Percentiles rank a stretch among this genome's conserved stretches.
phyloP scores from a whole-genome alignment of 305 asterid species.

The Ilex paraguariensis region DNA sequence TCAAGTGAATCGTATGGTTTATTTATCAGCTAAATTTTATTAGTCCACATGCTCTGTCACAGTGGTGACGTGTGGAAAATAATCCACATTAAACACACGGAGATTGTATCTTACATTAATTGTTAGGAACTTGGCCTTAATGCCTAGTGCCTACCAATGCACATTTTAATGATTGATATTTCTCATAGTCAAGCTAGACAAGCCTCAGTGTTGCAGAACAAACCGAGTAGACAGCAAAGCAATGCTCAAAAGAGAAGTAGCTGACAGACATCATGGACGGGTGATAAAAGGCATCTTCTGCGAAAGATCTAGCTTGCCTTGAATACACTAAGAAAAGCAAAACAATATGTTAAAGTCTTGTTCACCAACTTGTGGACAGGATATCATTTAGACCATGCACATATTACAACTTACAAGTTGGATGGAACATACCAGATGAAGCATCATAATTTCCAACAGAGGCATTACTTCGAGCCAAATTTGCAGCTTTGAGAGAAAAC shows the following conservation, averaged over 20 bases:
- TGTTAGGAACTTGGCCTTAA: too few relatives aligned
- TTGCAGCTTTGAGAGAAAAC: constrained; percentile 88
- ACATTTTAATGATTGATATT: background rate
- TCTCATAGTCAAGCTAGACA: background rate
- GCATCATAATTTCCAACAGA: constrained; percentile 64
- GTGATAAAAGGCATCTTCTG: constrained; percentile 94
- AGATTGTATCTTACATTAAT: too few relatives aligned
- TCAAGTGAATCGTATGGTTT: too few relatives aligned
- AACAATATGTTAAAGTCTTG: background rate
- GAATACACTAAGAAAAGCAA: constrained; percentile 53
- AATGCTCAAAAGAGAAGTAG: constrained; percentile 95
- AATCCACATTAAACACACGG: too few relatives aligned
- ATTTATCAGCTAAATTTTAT: too few relatives aligned
- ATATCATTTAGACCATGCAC: constrained; percentile 9
- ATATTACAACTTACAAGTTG: constrained; percentile 8
- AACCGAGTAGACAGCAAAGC: constrained; percentile 95
- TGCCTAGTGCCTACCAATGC: too few relatives aligned
- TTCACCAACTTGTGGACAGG: background rate
- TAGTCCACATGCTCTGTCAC: too few relatives aligned
- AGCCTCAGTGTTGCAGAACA: constrained; percentile 26
- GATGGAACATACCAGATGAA: constrained; percentile 53
- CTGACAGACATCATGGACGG: constrained; percentile 99
- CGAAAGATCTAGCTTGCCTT: constrained; percentile 77
- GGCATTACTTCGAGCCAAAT: constrained; percentile 58
- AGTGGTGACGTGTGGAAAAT: too few relatives aligned